Conservation (phyloP, 345 rosid genomes). For the Salix exigua region DNA sequence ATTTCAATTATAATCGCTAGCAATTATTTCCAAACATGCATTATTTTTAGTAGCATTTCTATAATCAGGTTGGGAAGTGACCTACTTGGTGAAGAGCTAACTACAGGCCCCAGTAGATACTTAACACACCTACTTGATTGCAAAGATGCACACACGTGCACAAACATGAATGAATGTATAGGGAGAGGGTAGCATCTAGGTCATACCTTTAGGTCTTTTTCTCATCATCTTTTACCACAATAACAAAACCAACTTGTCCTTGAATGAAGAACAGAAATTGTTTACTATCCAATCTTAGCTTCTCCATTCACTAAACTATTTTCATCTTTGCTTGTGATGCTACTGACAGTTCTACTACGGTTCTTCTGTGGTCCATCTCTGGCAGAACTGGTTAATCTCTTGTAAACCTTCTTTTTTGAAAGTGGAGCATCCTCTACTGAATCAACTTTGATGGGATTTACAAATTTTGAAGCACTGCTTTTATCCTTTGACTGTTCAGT, state of each 20-base stretch:
- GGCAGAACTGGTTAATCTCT: slow-evolving; percentile 42
- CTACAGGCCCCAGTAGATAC: background rate
- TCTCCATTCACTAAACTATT: slow-evolving; percentile 58
- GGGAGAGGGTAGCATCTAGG: too few species aligned
- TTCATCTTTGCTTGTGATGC: slow-evolving; percentile 33
- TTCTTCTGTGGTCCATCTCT: slow-evolving; percentile 41
- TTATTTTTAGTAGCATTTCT: background rate
- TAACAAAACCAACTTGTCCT: slow-evolving; percentile 5
- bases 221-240: slow-evolving; percentile 14
- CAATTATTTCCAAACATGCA: background rate
- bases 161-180: too few species aligned
- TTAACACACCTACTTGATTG: background rate
- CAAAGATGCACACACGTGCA: background rate
- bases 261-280: background rate
- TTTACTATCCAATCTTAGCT: slow-evolving; percentile 49
- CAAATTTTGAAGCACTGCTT: slow-evolving; percentile 20
- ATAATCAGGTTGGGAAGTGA: background rate
- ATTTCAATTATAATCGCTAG: background rate
- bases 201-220: slow-evolving; percentile 26
- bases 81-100: background rate
- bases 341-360: slow-evolving; percentile 31
- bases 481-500: slow-evolving; percentile 27
- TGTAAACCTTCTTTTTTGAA: slow-evolving; percentile 55
- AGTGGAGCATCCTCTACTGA: slow-evolving; percentile 34
- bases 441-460: slow-evolving; percentile 33